Evolutionary conservation across 2,329 filamentous ascomycete genomes (phyloP), one percentile per base, ranked within the genome.

Genomic region (Sclerotinia minor): DNA sequence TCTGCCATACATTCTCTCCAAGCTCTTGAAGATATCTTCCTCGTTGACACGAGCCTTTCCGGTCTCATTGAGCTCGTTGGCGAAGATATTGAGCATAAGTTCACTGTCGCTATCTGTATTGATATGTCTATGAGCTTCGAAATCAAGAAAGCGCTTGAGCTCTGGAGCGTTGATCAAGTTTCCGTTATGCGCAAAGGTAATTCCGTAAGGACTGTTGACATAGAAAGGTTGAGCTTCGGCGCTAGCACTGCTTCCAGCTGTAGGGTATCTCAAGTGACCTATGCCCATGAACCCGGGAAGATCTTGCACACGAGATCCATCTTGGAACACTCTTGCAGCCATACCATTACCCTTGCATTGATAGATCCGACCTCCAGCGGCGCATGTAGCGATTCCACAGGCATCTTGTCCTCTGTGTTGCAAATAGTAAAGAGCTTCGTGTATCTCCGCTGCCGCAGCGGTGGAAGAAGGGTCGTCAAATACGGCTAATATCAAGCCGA

Each of bases 171-270:
- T 92, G 81, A 96, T 91, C 58, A 97, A 83, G 79, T 97, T 97
- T 69, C 94, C 93, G 76, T 97, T 97, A 80, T 95, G 89, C 29
- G 89, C 86, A 77, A 95, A 85, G 75, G 85, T 91, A 74, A 96
- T 90, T 59, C 92, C 92, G 76, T 92, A 95, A 1, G 92, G 92
- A 68, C 85, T 86, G 81, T 95, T 96, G 75, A 95, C 92, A 77
- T 95, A 97, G 79, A 97, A 96, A 0, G 94, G 94, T 79, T 97
- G 93, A 15, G 92, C 92, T 79, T 97, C 92, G 9, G 92, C 89
- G 75, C 92, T 94, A 68, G 87, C 87, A 72, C 89, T 91, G 77
- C 89, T 95, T 68, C 94, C 94, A 17, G 91, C 91, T 9, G 94
- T 97, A 15, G 94, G 94, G 79, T 97, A 97, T 77, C 94, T 85